These are phyloP conservation scores for Nitzschia sp. DNA, from an alignment of 108 stramenopile species.

Conservation along the genomic window DNA sequence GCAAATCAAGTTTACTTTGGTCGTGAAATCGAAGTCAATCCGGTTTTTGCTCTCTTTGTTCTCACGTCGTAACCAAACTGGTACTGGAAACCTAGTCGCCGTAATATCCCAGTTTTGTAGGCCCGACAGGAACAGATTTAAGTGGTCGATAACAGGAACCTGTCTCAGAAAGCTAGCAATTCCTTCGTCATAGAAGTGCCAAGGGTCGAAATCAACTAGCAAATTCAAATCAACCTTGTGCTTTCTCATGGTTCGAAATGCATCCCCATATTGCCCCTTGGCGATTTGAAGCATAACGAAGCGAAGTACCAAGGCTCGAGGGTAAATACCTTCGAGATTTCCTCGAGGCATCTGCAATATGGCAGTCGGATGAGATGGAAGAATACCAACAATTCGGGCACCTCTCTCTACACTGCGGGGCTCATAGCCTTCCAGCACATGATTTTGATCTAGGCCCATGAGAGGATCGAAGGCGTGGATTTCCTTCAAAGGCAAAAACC, in stretches of 20 bases:
- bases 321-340: conserved; percentile 80
- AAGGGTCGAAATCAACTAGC: conserved; percentile 72
- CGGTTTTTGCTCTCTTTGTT: conserved; percentile 8
- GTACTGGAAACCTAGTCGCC: conserved; percentile 65
- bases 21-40: conserved; percentile 49
- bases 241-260: conserved; percentile 77
- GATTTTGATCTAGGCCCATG: conserved; percentile 74
- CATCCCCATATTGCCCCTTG: conserved; percentile 47
- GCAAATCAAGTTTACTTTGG: conserved; percentile 81
- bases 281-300: conserved; percentile 64
- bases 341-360: conserved; percentile 85
- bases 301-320: conserved; percentile 76
- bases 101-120: conserved; percentile 74
- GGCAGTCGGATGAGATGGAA: conserved; percentile 58
- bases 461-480: conserved; percentile 72
- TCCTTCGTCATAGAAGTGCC: conserved; percentile 57
- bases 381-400: conserved; percentile 66
- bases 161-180: conserved; percentile 53
- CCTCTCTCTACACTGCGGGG: conserved; percentile 82
- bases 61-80: conserved; percentile 50
- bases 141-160: conserved; percentile 67
- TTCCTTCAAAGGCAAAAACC: conserved; percentile 59
- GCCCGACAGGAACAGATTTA: conserved; percentile 82
- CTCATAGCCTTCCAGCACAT: conserved; percentile 73
- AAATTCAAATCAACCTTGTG: conserved; percentile 87